Conservation (phyloP, 306 rosid genomes). For the Gillenia trifoliata region DNA sequence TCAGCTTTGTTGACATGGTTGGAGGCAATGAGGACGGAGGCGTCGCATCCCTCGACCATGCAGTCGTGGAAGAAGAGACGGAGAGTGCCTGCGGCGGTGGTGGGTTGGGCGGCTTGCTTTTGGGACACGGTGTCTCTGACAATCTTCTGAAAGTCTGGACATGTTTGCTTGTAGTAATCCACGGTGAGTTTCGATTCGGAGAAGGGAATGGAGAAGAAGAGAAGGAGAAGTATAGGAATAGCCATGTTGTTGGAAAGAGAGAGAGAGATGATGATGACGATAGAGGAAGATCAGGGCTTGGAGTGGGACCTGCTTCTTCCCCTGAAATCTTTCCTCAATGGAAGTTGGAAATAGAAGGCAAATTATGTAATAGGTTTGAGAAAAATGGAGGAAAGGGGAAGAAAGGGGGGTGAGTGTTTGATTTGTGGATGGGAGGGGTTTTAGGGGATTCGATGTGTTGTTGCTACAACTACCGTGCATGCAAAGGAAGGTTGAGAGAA, state of each 20-base stretch:
- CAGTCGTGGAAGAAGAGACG: conserved; percentile 50
- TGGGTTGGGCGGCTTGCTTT: conserved; percentile 32
- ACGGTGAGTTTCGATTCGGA: conserved; percentile 25
- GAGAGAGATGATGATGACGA: not conserved
- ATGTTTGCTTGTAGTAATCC: conserved; percentile 35
- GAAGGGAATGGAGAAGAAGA: conserved; percentile 10
- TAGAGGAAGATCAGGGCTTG: not conserved
- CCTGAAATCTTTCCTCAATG: not conserved
- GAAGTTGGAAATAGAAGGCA: not conserved
- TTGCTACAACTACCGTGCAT: not conserved
- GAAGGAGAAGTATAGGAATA: not conserved
- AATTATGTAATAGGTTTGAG: not conserved
- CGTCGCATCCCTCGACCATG: conserved; percentile 49
- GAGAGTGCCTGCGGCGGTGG: conserved; percentile 43
- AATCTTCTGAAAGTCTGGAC: conserved; percentile 37
- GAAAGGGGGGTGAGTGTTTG: not conserved
- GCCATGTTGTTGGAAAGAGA: conserved; percentile 10
- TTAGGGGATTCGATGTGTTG: conserved; percentile 9
- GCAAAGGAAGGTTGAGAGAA: not conserved
- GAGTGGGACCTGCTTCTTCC: not conserved
- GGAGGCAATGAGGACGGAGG: conserved; percentile 35
- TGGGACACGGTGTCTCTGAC: conserved; percentile 28
- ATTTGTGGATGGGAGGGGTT: conserved; percentile 31
- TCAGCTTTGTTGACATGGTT: conserved; percentile 38
- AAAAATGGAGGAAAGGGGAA: not conserved